These are phyloP conservation scores for Kwoniella shivajii DNA, from an alignment of 1,284 basidiomycete genomes.

Conservation along the genomic window DNA sequence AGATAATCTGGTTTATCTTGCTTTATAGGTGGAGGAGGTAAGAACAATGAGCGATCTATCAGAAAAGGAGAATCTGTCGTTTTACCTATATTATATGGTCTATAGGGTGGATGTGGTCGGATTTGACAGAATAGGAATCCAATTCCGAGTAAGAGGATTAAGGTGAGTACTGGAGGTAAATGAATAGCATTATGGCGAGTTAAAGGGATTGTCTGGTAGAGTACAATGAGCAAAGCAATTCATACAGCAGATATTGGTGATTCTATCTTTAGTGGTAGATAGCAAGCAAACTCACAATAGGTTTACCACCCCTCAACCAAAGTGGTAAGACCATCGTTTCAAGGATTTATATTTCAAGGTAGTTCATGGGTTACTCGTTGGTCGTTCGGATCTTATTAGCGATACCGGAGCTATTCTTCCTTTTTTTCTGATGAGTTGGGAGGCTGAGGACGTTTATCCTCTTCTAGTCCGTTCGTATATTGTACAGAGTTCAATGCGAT, in stretches of 20 bases:
- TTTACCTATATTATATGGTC: neutral
- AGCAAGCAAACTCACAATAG: constrained; percentile 17
- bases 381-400: neutral
- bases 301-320: constrained; percentile 16
- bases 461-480: too few relatives aligned
- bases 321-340: constrained; percentile 16
- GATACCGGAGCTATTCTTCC: too few relatives aligned
- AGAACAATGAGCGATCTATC: constrained; percentile 26
- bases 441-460: too few relatives aligned
- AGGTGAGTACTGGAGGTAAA: constrained; percentile 13
- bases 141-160: constrained; percentile 10
- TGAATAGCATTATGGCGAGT: constrained; percentile 5
- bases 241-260: too few relatives aligned
- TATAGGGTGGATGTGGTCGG: neutral
- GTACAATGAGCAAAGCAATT: neutral
- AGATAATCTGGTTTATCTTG: constrained; percentile 31
- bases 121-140: constrained; percentile 12
- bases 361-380: neutral
- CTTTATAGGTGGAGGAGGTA: constrained; percentile 22
- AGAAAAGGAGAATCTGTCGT: constrained; percentile 34
- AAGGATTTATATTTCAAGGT: neutral
- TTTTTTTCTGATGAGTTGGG: too few relatives aligned
- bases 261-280: neutral
- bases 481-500: too few relatives aligned
- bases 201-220: constrained; percentile 21